Percentiles rank a stretch among this genome's conserved stretches.
Conservation (phyloP, 768 basidiomycete species). For the Suillus subaureus region DNA sequence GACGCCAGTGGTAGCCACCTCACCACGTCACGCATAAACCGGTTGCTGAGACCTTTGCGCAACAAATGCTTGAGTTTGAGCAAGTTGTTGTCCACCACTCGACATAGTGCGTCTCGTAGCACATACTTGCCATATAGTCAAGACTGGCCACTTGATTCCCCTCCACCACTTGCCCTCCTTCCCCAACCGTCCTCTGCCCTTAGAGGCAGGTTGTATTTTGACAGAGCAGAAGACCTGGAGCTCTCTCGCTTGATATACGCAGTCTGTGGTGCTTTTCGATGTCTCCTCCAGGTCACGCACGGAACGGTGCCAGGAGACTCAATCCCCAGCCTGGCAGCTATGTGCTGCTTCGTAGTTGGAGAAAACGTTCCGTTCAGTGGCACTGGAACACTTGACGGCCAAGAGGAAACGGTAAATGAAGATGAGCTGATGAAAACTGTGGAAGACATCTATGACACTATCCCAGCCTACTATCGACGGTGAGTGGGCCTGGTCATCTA, state of each 20-base stretch:
- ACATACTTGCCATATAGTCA: constrained; percentile 15
- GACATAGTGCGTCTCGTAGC: constrained; percentile 12
- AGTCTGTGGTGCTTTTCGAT: constrained; percentile 57
- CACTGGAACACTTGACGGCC: constrained; percentile 15
- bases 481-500: constrained; percentile 26
- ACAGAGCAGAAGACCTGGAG: constrained; percentile 40
- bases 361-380: constrained; percentile 40
- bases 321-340: constrained; percentile 42
- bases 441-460: constrained; percentile 50
- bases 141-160: constrained; percentile 23
- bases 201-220: constrained; percentile 33
- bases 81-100: constrained; percentile 4
- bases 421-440: constrained; percentile 27
- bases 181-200: constrained; percentile 38
- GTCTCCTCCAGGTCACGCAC: constrained; percentile 45
- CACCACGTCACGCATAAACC: constrained; percentile 43
- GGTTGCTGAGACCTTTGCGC: constrained; percentile 50
- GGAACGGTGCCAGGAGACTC: constrained; percentile 18
- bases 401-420: constrained; percentile 27
- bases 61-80: constrained; percentile 44
- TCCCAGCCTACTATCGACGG: constrained; percentile 57
- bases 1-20: constrained; percentile 32
- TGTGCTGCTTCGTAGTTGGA: constrained; percentile 54
- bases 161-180: constrained; percentile 41
- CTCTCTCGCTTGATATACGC: constrained; percentile 52